phyloP scores from a whole-genome alignment of 2,329 filamentous ascomycete species.

The Cladosporium sp. region DNA sequence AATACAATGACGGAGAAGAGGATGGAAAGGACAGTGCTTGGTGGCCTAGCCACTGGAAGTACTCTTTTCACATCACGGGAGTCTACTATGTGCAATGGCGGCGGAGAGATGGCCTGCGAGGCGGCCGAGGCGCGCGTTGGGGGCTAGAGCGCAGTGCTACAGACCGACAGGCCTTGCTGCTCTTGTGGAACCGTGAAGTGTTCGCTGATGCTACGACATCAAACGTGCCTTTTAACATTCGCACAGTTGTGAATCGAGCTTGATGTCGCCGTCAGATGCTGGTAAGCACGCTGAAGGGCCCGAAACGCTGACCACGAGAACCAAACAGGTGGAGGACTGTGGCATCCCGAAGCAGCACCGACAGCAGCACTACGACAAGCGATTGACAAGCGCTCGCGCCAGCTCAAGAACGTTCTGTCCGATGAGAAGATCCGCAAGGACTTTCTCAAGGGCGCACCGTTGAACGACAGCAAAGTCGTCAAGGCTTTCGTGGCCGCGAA shows the following conservation, averaged over 20 bases:
- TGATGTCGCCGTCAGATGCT: background rate
- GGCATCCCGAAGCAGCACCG: slow-evolving; percentile 71
- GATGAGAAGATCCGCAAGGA: slow-evolving; percentile 60
- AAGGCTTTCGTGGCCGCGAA: slow-evolving; percentile 71
- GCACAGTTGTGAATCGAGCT: background rate
- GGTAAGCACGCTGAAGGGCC: background rate
- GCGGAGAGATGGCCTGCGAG: background rate
- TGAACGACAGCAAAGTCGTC: slow-evolving; percentile 61
- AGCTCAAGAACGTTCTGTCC: slow-evolving; percentile 68
- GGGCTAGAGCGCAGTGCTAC: background rate
- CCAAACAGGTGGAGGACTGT: slow-evolving; percentile 69
- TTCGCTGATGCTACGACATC: background rate
- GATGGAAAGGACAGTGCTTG: background rate
- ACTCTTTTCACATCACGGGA: background rate
- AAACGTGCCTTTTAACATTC: background rate
- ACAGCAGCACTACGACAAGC: slow-evolving; percentile 68
- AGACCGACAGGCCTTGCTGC: background rate
- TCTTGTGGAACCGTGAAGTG: background rate
- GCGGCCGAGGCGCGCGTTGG: background rate
- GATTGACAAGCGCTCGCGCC: slow-evolving; percentile 71
- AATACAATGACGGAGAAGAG: background rate
- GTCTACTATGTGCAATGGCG: background rate
- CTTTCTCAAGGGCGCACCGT: slow-evolving; percentile 61
- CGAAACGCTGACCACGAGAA: slow-evolving; percentile 13
- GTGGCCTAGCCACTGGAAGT: background rate